These are phyloP conservation scores for Moniliella sp. DNA, from an alignment of 1,284 basidiomycete species.

Conservation along the genomic window DNA sequence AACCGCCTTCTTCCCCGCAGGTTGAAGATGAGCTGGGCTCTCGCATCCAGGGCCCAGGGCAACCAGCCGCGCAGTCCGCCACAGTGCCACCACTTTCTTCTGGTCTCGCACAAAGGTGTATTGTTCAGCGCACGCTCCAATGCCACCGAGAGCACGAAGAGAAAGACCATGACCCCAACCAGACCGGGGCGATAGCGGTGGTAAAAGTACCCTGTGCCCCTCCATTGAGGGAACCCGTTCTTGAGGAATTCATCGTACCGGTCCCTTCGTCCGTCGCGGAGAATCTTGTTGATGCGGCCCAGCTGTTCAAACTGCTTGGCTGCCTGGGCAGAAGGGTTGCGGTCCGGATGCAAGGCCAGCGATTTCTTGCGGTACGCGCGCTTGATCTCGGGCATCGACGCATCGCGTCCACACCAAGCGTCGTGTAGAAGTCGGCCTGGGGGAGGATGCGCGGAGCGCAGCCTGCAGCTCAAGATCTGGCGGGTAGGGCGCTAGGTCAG, in stretches of 20 bases:
- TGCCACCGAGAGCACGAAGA: constrained; percentile 10
- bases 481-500: neutral
- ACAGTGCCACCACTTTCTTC: constrained; percentile 10
- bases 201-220: constrained; percentile 25
- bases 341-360: constrained; percentile 28
- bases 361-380: constrained; percentile 24
- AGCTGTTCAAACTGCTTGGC: constrained; percentile 25
- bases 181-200: constrained; percentile 21
- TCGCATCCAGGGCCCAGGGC: constrained; percentile 16
- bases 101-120: constrained; percentile 12
- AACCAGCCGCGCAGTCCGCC: constrained; percentile 11
- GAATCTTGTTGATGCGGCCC: constrained; percentile 26
- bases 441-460: constrained; percentile 16
- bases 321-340: constrained; percentile 12
- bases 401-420: constrained; percentile 13
- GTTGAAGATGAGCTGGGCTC: neutral
- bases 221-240: constrained; percentile 29
- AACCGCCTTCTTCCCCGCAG: constrained; percentile 1
- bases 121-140: constrained; percentile 7
- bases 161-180: constrained; percentile 8
- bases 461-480: constrained; percentile 29
- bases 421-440: constrained; percentile 21
- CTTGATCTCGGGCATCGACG: constrained; percentile 13
- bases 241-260: constrained; percentile 28
- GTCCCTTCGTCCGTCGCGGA: constrained; percentile 25